Evolutionary conservation across 2,329 filamentous ascomycete species (phyloP), one percentile per base, ranked within the genome.

Genomic region (Sporothrix pallida): DNA sequence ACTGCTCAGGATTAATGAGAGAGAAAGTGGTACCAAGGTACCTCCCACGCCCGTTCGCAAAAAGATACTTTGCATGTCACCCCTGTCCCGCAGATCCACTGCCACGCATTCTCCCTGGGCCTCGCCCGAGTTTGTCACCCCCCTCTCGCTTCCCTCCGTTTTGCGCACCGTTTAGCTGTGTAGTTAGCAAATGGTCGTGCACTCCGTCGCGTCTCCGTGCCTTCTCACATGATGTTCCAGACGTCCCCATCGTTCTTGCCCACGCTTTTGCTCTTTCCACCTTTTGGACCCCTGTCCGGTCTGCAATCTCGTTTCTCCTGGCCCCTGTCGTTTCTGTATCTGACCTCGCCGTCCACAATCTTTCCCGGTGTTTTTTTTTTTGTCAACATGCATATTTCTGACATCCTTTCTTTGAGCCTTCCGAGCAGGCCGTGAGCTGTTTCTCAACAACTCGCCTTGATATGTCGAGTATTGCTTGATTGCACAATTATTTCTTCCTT

Each of bases 21-120:
- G 52, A 23, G 5, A 6, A 23, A 10, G 13, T 54, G 42, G 62
- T 67, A 46, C 31, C 31, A 37, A 37, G 31, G 31, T 37, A 37
- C 37, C 62, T 67, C 63, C 48, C 37, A 58, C 50, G 44, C 44
- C 26, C 62, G 42, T 67, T 67, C 20, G 62, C 62, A 67, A 46
- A 67, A 65, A 48, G 20, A 48, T 67, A 67, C 62, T 26, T 72
- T 60, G 65, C 65, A 62, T 46, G 50, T 48, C 71, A 56, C 71
- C 63, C 62, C n/a, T 46, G 54, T 71, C 73, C 71, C 71, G 71
- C 44, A 73, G 73, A 70, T 70, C 73, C 73, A 75, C 75, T 62
- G 52, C 71, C 73, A 74, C 56, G 71, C 71, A 70, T 50, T 65
- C 48, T 23, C 60, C 37, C 42, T 44, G 58, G 60, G 6, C 37